Evolutionary conservation across 352 stramenopile species (phyloP).

Genomic region (Elongisporangium prolatum): DNA sequence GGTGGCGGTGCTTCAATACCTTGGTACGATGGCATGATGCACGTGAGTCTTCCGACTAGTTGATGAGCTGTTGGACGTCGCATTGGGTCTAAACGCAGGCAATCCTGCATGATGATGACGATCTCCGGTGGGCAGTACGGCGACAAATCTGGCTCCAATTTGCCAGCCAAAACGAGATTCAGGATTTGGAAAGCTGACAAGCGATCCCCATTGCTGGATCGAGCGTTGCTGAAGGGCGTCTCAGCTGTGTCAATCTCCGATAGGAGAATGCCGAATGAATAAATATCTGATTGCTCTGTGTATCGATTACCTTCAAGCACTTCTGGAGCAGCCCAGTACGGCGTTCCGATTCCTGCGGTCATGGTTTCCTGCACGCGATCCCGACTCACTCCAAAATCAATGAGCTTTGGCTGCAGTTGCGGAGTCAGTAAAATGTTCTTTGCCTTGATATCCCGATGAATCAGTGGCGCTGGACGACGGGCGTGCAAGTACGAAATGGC

Average conservation of each 20-base stretch:
- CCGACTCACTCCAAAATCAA: conserved; percentile 39
- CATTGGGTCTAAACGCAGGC: no score
- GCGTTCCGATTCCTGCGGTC: conserved; percentile 46
- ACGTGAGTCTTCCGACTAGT: no score
- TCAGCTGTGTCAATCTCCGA: conserved; percentile 21
- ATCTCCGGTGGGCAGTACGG: conserved; percentile 21
- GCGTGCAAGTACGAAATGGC: conserved; percentile 24
- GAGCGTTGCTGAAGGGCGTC: no score
- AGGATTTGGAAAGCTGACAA: conserved; percentile 20
- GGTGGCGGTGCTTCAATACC: no score
- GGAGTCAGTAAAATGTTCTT: conserved; percentile 61
- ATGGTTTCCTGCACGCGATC: conserved; percentile 16
- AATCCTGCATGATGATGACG: no score
- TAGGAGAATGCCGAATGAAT: conserved; percentile 61
- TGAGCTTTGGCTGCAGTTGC: conserved; percentile 23
- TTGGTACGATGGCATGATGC: no score
- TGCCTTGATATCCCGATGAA: conserved; percentile 32
- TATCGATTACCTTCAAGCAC: conserved; percentile 50
- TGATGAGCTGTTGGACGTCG: no score
- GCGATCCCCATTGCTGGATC: background rate
- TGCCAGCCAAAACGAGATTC: conserved; percentile 21
- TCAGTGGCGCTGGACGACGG: conserved; percentile 17
- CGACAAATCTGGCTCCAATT: conserved; percentile 22
- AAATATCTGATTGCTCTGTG: conserved; percentile 66
- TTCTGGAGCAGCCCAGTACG: conserved; percentile 64